phyloP scores from a whole-genome alignment of 495 filamentous ascomycete genomes.

The Podospora pseudoanserina region DNA sequence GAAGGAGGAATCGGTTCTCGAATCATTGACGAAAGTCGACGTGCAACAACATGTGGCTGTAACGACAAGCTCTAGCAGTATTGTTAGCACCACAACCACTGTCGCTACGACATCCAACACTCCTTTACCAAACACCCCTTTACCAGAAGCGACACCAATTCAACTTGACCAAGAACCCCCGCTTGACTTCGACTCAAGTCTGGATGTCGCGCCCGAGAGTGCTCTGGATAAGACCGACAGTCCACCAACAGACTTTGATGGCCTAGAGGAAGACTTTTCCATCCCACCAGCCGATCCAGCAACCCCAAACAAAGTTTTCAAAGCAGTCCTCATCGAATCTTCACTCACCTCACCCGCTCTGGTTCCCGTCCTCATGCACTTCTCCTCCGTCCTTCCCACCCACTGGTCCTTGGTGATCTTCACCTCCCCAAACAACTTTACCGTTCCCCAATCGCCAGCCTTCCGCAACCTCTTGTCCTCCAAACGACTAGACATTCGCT shows the following conservation, averaged over 20 bases:
- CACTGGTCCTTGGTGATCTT: conserved; percentile 34
- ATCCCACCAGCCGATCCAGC: background rate
- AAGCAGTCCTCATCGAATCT: conserved; percentile 12
- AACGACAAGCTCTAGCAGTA: background rate
- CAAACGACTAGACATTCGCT: conserved; percentile 12
- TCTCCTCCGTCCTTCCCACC: conserved; percentile 29
- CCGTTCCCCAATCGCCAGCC: conserved; percentile 8
- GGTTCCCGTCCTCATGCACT: conserved; percentile 29
- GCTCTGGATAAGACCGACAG: background rate
- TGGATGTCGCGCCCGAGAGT: too few relatives aligned
- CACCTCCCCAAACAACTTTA: conserved; percentile 20
- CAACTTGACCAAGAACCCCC: background rate
- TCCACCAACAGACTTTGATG: background rate
- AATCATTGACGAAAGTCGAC: background rate
- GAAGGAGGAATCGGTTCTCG: background rate
- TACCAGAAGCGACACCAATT: background rate
- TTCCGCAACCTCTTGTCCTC: conserved; percentile 11
- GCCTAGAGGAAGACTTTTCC: background rate
- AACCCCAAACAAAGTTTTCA: background rate
- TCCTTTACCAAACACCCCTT: background rate
- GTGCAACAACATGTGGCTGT: background rate
- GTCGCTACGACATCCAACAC: background rate
- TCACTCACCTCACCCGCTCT: conserved; percentile 13
- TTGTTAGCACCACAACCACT: background rate
- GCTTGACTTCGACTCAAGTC: background rate